Conservation (phyloP, 768 basidiomycete species). For the Trametes maxima region DNA sequence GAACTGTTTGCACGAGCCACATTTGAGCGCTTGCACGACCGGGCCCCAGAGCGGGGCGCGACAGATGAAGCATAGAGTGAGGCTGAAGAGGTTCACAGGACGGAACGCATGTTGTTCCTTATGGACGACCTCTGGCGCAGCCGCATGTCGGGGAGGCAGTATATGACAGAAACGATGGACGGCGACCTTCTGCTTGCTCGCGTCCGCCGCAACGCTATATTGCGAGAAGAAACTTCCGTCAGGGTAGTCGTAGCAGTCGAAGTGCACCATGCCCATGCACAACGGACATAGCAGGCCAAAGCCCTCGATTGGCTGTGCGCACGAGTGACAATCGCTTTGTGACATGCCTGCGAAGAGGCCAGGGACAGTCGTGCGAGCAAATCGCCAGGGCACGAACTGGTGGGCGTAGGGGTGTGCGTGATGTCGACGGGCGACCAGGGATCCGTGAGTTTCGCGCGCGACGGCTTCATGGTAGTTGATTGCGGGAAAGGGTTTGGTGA, state of each 20-base stretch:
- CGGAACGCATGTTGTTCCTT: constrained; percentile 54
- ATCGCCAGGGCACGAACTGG: constrained; percentile 74
- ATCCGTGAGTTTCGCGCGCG: constrained; percentile 21
- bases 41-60: constrained; percentile 74
- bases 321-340: constrained; percentile 56
- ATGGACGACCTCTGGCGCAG: constrained; percentile 23
- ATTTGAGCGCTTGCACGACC: constrained; percentile 62
- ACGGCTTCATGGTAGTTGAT: constrained; percentile 36
- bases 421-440: constrained; percentile 17
- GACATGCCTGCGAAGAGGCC: constrained; percentile 35
- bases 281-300: constrained; percentile 74
- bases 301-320: constrained; percentile 55
- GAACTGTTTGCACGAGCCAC: constrained; percentile 61
- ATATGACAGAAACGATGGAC: constrained; percentile 62
- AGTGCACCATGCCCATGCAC: constrained; percentile 71
- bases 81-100: constrained; percentile 67
- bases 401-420: constrained; percentile 50
- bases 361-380: constrained; percentile 34
- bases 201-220: constrained; percentile 50
- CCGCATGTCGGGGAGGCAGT: constrained; percentile 37
- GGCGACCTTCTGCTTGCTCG: constrained; percentile 55
- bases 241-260: constrained; percentile 76
- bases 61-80: constrained; percentile 73
- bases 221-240: constrained; percentile 61
- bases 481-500: constrained; percentile 55